Base-by-base conservation (phyloP, 140 eudicot genomes). In the Cichorium intybus region DNA sequence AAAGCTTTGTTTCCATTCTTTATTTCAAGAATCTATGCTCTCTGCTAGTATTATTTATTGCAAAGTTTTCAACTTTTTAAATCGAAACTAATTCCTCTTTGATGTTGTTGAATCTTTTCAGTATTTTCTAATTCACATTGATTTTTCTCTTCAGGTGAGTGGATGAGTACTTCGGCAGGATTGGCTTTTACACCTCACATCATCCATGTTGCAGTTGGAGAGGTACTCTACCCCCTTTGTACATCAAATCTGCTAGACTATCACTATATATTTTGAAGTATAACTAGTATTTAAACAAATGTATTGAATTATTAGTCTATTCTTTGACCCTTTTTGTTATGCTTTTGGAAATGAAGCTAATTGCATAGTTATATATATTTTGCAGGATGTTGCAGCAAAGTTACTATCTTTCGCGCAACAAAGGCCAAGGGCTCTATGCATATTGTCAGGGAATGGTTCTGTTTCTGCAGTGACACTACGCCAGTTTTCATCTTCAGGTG, bases 121-220 rank as follows among this genome's bases (percentile, higher is more conserved):
- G 47, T 54, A 2, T 7, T 39, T 52, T 26, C 21, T 37, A 46
- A 4, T 58, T 33, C 28, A 26, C 17, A 28, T 52, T 49, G 17
- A 35, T 52, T 24, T 49, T 60, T 28, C 71, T 28, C 27, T 6
- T 29, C 23, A 89, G 97, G 97, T 62, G 97, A 90, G 53, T 90
- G 97, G 97, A 90, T 90, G 97, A 80, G 79, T 64, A 78, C 64
- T 71, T 82, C 97, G 4, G 97, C 97, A 3, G 97, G 97, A 35
- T 29, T 76, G 24, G 97, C 97, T 26, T 90, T 90, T 76, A 87
- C 96, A 16, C 97, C 96, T 10, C 97, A 90, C 68, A 82, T 90
- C 68, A 82, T 90, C 50, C 86, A 74, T 34, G 64, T 82, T 56
- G 79, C 75, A 6, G 72, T 27, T 2, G 97, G 97, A 60, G 97